Conservation (phyloP, 2,329 filamentous ascomycete genomes). For the Nemania bipapillata region DNA sequence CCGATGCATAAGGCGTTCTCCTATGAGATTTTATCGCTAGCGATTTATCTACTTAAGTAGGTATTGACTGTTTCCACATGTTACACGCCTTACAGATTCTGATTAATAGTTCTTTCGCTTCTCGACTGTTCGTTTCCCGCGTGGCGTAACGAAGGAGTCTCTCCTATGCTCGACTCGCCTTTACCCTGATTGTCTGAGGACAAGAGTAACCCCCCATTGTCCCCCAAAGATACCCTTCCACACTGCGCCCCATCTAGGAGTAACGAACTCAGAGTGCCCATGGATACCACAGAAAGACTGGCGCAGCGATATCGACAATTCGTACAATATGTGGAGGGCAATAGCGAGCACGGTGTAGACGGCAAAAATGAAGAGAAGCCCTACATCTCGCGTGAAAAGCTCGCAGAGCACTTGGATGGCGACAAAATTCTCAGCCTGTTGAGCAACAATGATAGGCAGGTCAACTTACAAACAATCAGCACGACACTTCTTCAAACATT, state of each 20-base stretch:
- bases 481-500: slow-evolving; percentile 1
- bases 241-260: not conserved
- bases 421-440: not conserved
- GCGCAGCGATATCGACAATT: not conserved
- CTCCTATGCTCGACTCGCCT: not conserved
- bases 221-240: not conserved
- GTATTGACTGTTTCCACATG: not conserved
- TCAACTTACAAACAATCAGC: not conserved
- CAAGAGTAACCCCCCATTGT: not conserved
- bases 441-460: not conserved
- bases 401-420: not conserved
- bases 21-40: not conserved
- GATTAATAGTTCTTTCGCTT: not conserved
- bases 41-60: slow-evolving; percentile 6
- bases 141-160: slow-evolving; percentile 3
- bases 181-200: not conserved
- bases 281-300: not conserved
- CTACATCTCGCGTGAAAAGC: slow-evolving; percentile 5
- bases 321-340: not conserved
- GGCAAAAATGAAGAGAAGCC: slow-evolving; percentile 2
- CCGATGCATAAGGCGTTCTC: slow-evolving; percentile 7
- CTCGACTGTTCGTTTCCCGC: slow-evolving; percentile 1
- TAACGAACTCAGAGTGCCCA: slow-evolving; percentile 1
- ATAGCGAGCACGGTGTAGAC: not conserved
- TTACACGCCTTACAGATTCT: not conserved